These are phyloP conservation scores for Leavenworthia alabamica DNA, from an alignment of 345 rosid species.

Conservation along the genomic window DNA sequence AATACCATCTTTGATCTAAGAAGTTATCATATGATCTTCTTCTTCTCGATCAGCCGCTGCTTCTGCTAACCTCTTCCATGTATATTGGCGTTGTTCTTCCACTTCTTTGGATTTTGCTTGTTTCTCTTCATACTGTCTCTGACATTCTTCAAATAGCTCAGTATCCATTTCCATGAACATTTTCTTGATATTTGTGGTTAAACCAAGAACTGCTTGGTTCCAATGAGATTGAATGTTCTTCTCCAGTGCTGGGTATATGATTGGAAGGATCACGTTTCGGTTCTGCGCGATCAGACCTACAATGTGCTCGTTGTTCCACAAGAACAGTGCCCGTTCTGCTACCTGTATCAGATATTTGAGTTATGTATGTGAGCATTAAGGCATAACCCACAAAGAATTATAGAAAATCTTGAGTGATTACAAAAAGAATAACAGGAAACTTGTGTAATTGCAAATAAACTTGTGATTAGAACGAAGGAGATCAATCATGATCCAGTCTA, in stretches of 20 bases:
- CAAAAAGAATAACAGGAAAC: background rate
- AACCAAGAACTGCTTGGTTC: constrained; percentile 78
- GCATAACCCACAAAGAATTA: background rate
- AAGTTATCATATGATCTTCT: constrained; percentile 28
- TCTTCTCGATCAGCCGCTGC: constrained; percentile 40
- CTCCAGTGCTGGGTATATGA: constrained; percentile 68
- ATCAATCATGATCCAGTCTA: constrained; percentile 1
- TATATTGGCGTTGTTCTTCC: constrained; percentile 46
- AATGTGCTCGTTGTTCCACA: constrained; percentile 88
- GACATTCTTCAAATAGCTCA: constrained; percentile 68
- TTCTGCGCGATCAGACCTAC: constrained; percentile 73
- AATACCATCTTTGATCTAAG: constrained; percentile 18
- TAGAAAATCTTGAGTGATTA: background rate
- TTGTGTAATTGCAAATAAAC: background rate
- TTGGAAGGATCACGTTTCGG: constrained; percentile 64
- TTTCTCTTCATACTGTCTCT: constrained; percentile 54
- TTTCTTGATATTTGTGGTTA: constrained; percentile 69
- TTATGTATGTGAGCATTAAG: background rate
- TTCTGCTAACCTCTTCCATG: constrained; percentile 68
- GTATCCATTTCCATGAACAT: constrained; percentile 67
- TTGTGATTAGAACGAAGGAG: background rate
- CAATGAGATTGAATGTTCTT: constrained; percentile 65
- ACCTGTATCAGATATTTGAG: constrained; percentile 38
- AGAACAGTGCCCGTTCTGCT: constrained; percentile 75
- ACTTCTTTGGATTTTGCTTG: constrained; percentile 36